Base-by-base conservation (phyloP, 352 stramenopile genomes). In the Globisporangium recalcitrans region DNA sequence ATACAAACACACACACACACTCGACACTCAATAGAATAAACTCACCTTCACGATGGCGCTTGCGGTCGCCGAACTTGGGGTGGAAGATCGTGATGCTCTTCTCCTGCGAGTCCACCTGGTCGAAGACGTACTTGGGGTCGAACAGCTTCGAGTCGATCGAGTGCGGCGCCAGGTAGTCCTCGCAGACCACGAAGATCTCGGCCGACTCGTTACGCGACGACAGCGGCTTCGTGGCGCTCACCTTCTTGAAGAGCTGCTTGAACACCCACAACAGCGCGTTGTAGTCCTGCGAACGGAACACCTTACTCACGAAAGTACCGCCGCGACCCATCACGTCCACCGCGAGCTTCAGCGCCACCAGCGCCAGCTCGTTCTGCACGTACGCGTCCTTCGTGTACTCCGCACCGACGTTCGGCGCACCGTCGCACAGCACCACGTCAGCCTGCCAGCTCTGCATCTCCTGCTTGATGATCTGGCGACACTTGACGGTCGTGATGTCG, bases 141-240 rank as follows among this genome's bases (percentile, higher is more conserved):
- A 99, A 96, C 26, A 99, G 82, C 62, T 97, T 93, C 1, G 96
- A 80, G 75, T 99, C 98, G 68, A 99, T 99, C 51, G 96, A 98
- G 59, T 98, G 85, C 1, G 97, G 97, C 4, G 90, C 93, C 42
- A 98, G 73, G 74, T 98, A 99, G 31, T 95, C 83, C 63, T 94
- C 74, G 73, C 97, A 99, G 1, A 99, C 93, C 19, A 99, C 95
- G 75, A 99, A 99, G 71, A 99, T 99, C 79, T 99, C 98, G n/a
- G 98, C 97, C 11, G 95, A 99, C 68, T 99, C 97, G 67, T 93
- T 96, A 77, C 98, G 91, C 60, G 90, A 98, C 10, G 96, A 98
- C 34, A 97, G 82, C n/a, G 98, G 98, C 79, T 99, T 99, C 52
- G 98, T 98, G 0, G 96, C 96, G 65, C 97, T 91, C 11, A 99